These are phyloP conservation scores for Rhizopus stolonifer DNA, from an alignment of 371 early-diverging fungal species.

Conservation along the genomic window DNA sequence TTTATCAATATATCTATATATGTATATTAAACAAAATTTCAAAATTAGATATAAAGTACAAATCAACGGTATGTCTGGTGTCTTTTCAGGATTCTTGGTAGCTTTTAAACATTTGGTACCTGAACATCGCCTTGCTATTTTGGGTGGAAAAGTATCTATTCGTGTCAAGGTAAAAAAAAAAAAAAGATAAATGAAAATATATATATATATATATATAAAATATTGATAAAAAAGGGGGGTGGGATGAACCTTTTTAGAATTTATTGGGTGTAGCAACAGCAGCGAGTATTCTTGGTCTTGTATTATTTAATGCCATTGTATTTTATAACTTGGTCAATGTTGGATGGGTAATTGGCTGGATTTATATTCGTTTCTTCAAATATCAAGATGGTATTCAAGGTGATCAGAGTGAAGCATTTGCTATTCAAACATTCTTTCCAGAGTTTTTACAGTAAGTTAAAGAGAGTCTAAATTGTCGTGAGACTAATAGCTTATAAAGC, in stretches of 20 bases:
- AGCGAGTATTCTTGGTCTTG: slow-evolving; percentile 30
- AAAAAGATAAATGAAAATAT: neutral
- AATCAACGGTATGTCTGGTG: slow-evolving; percentile 69
- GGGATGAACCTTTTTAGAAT: slow-evolving; percentile 37
- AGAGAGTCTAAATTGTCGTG: neutral
- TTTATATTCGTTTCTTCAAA: slow-evolving; percentile 79
- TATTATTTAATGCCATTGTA: slow-evolving; percentile 41
- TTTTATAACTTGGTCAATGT: slow-evolving; percentile 56
- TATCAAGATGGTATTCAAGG: slow-evolving; percentile 77
- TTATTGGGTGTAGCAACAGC: slow-evolving; percentile 43
- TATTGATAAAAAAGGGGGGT: no score
- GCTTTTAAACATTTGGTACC: slow-evolving; percentile 79
- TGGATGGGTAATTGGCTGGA: slow-evolving; percentile 73
- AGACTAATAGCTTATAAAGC: slow-evolving; percentile 19
- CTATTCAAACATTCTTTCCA: slow-evolving; percentile 81
- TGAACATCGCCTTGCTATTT: slow-evolving; percentile 55
- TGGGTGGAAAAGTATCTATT: slow-evolving; percentile 57
- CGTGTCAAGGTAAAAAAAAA: slow-evolving; percentile 64
- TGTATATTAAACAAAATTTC: neutral
- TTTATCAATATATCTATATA: no score
- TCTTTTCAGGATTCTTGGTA: slow-evolving; percentile 69
- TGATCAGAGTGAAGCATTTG: slow-evolving; percentile 82
- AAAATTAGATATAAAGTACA: slow-evolving; percentile 44
- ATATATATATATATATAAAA: no score
- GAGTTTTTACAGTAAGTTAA: slow-evolving; percentile 67